These are phyloP conservation scores for Trametes villosa DNA, from an alignment of 768 basidiomycete species.

Conservation along the genomic window DNA sequence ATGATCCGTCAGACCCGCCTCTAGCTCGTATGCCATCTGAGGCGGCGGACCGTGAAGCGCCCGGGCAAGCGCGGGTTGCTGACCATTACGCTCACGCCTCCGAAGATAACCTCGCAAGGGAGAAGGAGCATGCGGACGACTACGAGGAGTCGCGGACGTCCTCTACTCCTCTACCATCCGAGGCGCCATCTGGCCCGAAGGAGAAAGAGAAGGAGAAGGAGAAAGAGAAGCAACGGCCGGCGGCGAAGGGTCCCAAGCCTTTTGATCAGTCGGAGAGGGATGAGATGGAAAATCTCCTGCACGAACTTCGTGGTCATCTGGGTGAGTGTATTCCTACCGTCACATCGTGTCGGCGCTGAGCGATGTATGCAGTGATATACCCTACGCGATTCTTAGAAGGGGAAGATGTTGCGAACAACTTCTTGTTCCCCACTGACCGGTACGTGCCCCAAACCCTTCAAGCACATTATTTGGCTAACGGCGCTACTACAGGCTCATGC, in stretches of 20 bases:
- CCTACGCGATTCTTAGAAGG: slow-evolving; percentile 88
- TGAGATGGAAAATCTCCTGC: slow-evolving; percentile 86
- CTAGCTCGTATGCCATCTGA: slow-evolving; percentile 64
- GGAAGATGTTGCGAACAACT: slow-evolving; percentile 92
- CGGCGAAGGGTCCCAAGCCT: slow-evolving; percentile 59
- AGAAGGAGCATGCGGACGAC: slow-evolving; percentile 23
- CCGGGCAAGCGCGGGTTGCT: slow-evolving; percentile 32
- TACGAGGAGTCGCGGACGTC: slow-evolving; percentile 26
- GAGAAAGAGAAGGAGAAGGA: slow-evolving; percentile 45
- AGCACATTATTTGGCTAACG: slow-evolving; percentile 10
- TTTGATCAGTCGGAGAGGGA: slow-evolving; percentile 85
- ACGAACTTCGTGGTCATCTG: slow-evolving; percentile 81
- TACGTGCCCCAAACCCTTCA: slow-evolving; percentile 34
- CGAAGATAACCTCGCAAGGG: slow-evolving; percentile 21
- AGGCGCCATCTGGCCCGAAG: slow-evolving; percentile 19
- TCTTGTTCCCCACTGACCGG: slow-evolving; percentile 90
- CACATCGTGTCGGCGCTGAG: background rate
- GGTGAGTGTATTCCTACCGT: slow-evolving; percentile 51
- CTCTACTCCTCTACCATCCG: slow-evolving; percentile 21
- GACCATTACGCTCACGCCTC: slow-evolving; percentile 24
- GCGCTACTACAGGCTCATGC: slow-evolving; percentile 56
- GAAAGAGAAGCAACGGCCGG: slow-evolving; percentile 42
- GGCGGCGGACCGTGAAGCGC: slow-evolving; percentile 44
- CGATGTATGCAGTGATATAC: slow-evolving; percentile 65
- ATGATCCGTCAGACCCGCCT: slow-evolving; percentile 43